Evolutionary conservation across 2,329 filamentous ascomycete genomes (phyloP), one percentile per base, ranked within the genome.

Genomic region (Pseudogymnoascus sp.): DNA sequence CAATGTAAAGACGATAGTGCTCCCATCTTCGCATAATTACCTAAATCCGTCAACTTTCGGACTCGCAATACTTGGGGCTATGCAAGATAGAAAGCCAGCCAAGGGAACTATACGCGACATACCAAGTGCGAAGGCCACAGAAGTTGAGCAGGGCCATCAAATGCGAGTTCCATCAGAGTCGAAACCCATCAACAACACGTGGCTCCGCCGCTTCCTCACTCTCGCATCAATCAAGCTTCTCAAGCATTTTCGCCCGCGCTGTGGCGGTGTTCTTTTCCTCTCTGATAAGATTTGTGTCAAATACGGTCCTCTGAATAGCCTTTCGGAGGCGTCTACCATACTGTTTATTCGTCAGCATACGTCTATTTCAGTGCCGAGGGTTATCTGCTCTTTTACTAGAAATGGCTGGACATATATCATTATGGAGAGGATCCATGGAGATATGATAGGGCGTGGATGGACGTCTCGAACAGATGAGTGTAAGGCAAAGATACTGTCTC

Each of bases 341-440:
- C 68, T 65, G 60, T 77, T 76, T 62, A 67, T 78, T 53, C 68
- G 69, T 11, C 64, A 72, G 50, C 50, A 78, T 64, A 78, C 75
- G 15, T 75, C 73, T 40, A 74, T 77, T 62, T 74, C 76, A 1
- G 73, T 77, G 5, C 75, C 75, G 5, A 75, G 71, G 65, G 71
- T 77, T 7, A 64, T 71, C 33, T 77, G 73, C 65, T 69, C 74
- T 31, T 78, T 78, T 68, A 69, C 64, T 23, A 70, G 62, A 60
- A 66, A 66, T 28, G 69, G 66, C 4, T 26, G 13, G 31, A 75
- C 72, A 2, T 78, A 77, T 61, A 77, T 77, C 50, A 66, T 76
- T 47, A 78, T 78, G 74, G 71, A 76, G 68, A 72, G 72, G 62
- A 74, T 78, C 19, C 65, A 74, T 31, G 75, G 76, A n/a, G 67